Conservation (phyloP, 306 rosid genomes). For the Ammopiptanthus mongolicus region DNA sequence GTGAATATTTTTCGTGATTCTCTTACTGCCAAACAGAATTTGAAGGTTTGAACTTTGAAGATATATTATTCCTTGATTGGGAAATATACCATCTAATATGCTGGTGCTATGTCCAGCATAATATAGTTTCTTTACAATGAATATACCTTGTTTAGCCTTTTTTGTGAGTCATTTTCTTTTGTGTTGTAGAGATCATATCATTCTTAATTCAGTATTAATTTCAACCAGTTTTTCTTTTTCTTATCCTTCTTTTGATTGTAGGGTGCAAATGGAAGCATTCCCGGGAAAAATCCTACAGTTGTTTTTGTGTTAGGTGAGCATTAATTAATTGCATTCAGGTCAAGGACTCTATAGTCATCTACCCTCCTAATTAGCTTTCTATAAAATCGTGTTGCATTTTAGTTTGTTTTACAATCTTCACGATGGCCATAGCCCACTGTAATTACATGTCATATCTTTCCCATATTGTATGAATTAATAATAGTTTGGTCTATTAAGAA, state of each 20-base stretch:
- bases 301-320: slow-evolving; percentile 93
- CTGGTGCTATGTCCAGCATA: background rate
- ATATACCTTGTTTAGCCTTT: background rate
- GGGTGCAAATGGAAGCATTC: slow-evolving; percentile 54
- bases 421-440: background rate
- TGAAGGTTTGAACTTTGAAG: background rate
- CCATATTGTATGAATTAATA: background rate
- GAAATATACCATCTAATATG: background rate
- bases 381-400: background rate
- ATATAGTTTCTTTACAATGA: background rate
- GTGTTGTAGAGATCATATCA: background rate
- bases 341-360: background rate
- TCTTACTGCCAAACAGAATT: background rate
- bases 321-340: background rate
- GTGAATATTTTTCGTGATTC: background rate
- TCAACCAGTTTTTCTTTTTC: background rate
- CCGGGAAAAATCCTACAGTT: slow-evolving; percentile 69
- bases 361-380: background rate
- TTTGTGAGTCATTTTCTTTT: background rate
- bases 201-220: background rate
- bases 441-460: background rate
- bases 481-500: background rate
- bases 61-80: background rate
- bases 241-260: slow-evolving; percentile 27
- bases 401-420: background rate